These are phyloP conservation scores for Artemisia tridentata DNA, from an alignment of 129 eudicot species.

Conservation along the genomic window DNA sequence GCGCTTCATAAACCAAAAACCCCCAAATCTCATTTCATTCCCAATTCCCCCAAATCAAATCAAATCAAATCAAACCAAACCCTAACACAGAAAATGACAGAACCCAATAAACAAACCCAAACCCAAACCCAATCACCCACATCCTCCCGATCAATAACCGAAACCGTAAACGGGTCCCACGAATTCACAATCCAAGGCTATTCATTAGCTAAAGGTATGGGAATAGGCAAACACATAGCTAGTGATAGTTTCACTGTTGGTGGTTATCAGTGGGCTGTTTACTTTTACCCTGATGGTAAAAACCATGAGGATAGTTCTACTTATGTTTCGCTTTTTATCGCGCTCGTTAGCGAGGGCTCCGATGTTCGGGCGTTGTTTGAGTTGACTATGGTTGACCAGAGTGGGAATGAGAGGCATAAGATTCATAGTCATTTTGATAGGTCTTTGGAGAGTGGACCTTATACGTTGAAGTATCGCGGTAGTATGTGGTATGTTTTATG, in stretches of 20 bases:
- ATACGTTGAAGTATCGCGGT: constrained; percentile 76
- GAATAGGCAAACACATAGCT: constrained; percentile 78
- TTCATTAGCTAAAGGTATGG: constrained; percentile 83
- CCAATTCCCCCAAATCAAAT: background rate
- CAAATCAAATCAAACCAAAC: background rate
- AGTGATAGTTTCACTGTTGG: constrained; percentile 81
- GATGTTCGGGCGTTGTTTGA: constrained; percentile 88
- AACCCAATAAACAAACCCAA: background rate
- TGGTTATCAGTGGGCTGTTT: constrained; percentile 80
- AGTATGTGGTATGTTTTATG: constrained; percentile 45
- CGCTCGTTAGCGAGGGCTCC: constrained; percentile 78
- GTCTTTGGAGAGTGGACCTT: constrained; percentile 76
- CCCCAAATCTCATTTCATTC: background rate
- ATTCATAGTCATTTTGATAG: constrained; percentile 91
- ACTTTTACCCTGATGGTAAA: constrained; percentile 81
- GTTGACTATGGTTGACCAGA: constrained; percentile 71
- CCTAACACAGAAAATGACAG: background rate
- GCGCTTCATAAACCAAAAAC: background rate
- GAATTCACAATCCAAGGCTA: constrained; percentile 69
- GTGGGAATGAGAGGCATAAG: constrained; percentile 77
- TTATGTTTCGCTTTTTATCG: constrained; percentile 77
- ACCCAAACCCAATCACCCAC: constrained; percentile 32
- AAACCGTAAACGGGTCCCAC: constrained; percentile 81
- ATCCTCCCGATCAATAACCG: constrained; percentile 63
- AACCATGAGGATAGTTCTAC: constrained; percentile 76